phyloP scores from a whole-genome alignment of 1,284 basidiomycete species.

The Porodaedalea pini region DNA sequence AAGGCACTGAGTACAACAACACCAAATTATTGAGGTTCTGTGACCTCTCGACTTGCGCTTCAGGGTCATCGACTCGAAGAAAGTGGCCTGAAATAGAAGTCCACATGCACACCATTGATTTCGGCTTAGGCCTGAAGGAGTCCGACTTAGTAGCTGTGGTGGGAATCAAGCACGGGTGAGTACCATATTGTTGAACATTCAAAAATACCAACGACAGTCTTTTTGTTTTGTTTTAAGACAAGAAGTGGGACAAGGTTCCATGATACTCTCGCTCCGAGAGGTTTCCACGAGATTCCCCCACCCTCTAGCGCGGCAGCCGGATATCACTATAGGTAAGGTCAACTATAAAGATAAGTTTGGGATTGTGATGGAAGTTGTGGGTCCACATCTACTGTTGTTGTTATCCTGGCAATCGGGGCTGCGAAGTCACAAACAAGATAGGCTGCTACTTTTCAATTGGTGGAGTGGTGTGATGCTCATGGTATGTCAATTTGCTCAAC shows the following conservation, averaged over 20 bases:
- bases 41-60: conserved; percentile 3
- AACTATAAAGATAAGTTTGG: conserved; percentile 21
- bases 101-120: conserved; percentile 30
- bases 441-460: conserved; percentile 18
- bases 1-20: neutral
- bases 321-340: conserved; percentile 32
- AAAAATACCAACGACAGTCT: conserved; percentile 18
- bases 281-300: conserved; percentile 28
- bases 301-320: conserved; percentile 36
- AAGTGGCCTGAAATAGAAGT: conserved; percentile 17
- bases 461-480: conserved; percentile 12
- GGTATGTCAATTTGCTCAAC: neutral
- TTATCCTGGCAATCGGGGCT: conserved; percentile 30
- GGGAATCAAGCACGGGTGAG: conserved; percentile 24
- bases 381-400: conserved; percentile 43
- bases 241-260: conserved; percentile 14
- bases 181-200: conserved; percentile 25
- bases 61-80: neutral
- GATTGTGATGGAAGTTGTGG: conserved; percentile 47
- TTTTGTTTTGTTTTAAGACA: neutral
- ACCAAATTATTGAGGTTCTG: conserved; percentile 12
- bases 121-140: conserved; percentile 44
- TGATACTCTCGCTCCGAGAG: conserved; percentile 25
- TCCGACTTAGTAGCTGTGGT: conserved; percentile 47
- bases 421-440: neutral